Percentiles rank a stretch among this genome's conserved stretches.
Conservation (phyloP, 202 grass and related monocot species). For the Setaria italica region DNA sequence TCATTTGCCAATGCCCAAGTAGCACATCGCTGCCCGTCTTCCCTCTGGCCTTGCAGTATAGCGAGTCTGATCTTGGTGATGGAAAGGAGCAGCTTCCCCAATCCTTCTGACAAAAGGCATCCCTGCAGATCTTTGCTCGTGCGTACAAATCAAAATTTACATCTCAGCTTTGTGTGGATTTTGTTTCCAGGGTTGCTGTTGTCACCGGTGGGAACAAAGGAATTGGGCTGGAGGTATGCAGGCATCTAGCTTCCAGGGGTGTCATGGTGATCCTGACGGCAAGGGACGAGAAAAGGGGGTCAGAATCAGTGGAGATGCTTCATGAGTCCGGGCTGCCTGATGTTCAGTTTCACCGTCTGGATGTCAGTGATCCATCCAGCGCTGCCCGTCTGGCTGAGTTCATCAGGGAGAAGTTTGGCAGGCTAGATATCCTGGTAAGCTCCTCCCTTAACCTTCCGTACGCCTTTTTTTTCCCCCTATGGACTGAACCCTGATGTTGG, state of each 20-base stretch:
- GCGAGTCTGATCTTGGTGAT: constrained; percentile 17
- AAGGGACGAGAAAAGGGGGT: constrained; percentile 60
- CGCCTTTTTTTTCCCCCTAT: background rate
- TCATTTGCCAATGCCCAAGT: background rate
- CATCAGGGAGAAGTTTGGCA: constrained; percentile 51
- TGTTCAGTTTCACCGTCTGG: constrained; percentile 54
- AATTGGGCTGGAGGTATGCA: constrained; percentile 65
- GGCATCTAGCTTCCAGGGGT: constrained; percentile 44
- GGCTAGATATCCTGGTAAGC: constrained; percentile 60
- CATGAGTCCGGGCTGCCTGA: constrained; percentile 13
- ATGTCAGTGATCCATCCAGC: constrained; percentile 50
- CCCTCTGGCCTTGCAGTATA: background rate
- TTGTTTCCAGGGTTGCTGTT: constrained; percentile 48
- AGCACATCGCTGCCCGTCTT: background rate
- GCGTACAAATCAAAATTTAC: background rate
- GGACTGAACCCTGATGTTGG: background rate
- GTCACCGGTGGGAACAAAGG: constrained; percentile 75
- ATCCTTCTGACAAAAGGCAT: constrained; percentile 40
- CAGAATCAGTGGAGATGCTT: constrained; percentile 39
- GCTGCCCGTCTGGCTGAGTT: constrained; percentile 49
- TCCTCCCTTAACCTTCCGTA: background rate
- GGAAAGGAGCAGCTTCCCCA: background rate
- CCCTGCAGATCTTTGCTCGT: background rate
- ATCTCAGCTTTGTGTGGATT: background rate
- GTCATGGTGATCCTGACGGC: constrained; percentile 60